Evolutionary conservation across 2,329 filamentous ascomycete species (phyloP).

Genomic region (Penicillium sp.): DNA sequence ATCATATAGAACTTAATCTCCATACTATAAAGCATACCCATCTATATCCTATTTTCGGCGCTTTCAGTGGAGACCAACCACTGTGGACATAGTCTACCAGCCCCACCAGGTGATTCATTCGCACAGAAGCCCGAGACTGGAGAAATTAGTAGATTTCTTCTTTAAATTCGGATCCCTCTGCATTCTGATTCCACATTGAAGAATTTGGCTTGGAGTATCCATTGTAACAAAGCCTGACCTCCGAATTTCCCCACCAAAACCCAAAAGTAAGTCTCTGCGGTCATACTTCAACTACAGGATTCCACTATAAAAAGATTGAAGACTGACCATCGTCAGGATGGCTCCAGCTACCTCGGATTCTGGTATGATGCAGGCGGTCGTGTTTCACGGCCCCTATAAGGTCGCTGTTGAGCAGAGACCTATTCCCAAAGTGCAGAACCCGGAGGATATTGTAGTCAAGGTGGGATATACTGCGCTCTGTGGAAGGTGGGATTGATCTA

Average conservation of each 20-base stretch:
- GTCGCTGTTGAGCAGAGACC: slow-evolving; percentile 76
- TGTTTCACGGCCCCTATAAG: slow-evolving; percentile 76
- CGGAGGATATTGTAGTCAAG: slow-evolving; percentile 76
- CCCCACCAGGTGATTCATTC: slow-evolving; percentile 15
- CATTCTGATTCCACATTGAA: slow-evolving; percentile 6
- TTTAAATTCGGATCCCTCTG: slow-evolving; percentile 3
- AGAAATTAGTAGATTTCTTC: slow-evolving; percentile 11
- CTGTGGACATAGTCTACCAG: slow-evolving; percentile 1
- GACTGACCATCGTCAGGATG: slow-evolving; percentile 11
- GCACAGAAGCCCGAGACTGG: slow-evolving; percentile 16
- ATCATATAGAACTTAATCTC: background rate
- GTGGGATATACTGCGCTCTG: slow-evolving; percentile 81
- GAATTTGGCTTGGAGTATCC: background rate
- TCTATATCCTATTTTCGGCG: background rate
- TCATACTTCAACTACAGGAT: background rate
- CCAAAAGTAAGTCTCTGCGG: slow-evolving; percentile 4
- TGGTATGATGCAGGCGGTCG: slow-evolving; percentile 77
- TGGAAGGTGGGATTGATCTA: slow-evolving; percentile 64
- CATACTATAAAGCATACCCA: background rate
- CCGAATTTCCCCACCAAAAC: slow-evolving; percentile 1
- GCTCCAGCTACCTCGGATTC: slow-evolving; percentile 5
- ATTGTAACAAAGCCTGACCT: background rate
- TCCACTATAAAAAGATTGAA: slow-evolving; percentile 7
- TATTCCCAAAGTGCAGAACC: slow-evolving; percentile 68
- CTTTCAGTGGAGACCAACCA: slow-evolving; percentile 1